Conservation (phyloP, 1,284 basidiomycete genomes). For the Cryptococcus wingfieldii region DNA sequence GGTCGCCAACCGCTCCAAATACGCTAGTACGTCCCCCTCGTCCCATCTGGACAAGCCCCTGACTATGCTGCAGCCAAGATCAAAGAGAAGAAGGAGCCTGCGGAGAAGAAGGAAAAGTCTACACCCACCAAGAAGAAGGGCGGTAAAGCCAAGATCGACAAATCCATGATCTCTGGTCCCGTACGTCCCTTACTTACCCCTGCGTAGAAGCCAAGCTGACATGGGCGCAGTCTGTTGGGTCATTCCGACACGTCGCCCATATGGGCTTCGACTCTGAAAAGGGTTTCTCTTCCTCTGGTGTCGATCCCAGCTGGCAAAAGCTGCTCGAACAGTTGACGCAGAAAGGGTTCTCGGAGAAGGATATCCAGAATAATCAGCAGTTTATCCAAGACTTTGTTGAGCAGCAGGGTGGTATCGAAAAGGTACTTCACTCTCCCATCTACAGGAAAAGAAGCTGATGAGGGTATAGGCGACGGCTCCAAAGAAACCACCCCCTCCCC, state of each 20-base stretch:
- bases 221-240: constrained; percentile 53
- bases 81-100: constrained; percentile 36
- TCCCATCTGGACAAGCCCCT: neutral
- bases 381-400: constrained; percentile 84
- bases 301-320: constrained; percentile 88
- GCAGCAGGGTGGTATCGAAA: constrained; percentile 53
- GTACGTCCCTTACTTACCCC: constrained; percentile 36
- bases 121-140: constrained; percentile 56
- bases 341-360: constrained; percentile 62
- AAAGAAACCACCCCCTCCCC: constrained; percentile 39
- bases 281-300: constrained; percentile 79
- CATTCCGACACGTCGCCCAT: constrained; percentile 87
- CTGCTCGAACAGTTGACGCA: constrained; percentile 68
- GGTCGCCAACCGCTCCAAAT: constrained; percentile 65
- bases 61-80: constrained; percentile 28
- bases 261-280: constrained; percentile 88
- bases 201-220: neutral
- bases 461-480: constrained; percentile 23
- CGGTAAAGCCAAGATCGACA: constrained; percentile 63
- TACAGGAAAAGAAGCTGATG: neutral
- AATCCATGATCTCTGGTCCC: constrained; percentile 84
- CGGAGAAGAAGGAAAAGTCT: constrained; percentile 27
- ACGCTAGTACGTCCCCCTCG: constrained; percentile 52
- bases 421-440: constrained; percentile 10
- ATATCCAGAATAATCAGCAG: constrained; percentile 72